Conservation (phyloP, 768 basidiomycete genomes). For the Tubosaeta brunneosetosa region DNA sequence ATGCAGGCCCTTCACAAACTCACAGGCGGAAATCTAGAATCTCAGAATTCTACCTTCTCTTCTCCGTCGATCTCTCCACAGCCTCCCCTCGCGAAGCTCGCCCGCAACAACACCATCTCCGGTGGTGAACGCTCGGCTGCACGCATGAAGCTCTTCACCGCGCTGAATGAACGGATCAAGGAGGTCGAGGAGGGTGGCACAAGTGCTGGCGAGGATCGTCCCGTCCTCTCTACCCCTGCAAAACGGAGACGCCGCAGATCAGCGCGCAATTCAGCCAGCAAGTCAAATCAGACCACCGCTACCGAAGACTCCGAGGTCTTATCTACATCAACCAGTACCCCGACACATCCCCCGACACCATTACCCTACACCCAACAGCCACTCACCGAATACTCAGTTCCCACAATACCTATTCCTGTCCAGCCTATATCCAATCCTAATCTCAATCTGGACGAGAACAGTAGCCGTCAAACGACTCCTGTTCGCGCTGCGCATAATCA, state of each 20-base stretch:
- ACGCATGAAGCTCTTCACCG: slow-evolving; percentile 60
- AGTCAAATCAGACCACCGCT: slow-evolving; percentile 36
- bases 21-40: slow-evolving; percentile 63
- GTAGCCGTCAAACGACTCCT: slow-evolving; percentile 32
- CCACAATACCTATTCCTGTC: slow-evolving; percentile 26
- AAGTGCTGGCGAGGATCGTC: slow-evolving; percentile 55
- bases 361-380: slow-evolving; percentile 38
- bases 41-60: slow-evolving; percentile 50
- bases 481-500: slow-evolving; percentile 36
- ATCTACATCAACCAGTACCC: slow-evolving; percentile 52
- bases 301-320: slow-evolving; percentile 44
- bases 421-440: slow-evolving; percentile 26
- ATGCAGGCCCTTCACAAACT: slow-evolving; percentile 81
- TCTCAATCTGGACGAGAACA: slow-evolving; percentile 28
- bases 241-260: slow-evolving; percentile 59
- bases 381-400: slow-evolving; percentile 26
- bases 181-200: slow-evolving; percentile 61
- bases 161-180: slow-evolving; percentile 53
- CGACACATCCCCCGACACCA: slow-evolving; percentile 49
- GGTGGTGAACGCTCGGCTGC: slow-evolving; percentile 76
- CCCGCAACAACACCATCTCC: slow-evolving; percentile 76
- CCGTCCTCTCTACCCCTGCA: slow-evolving; percentile 38
- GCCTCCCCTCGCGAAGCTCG: slow-evolving; percentile 43
- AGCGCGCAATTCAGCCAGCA: slow-evolving; percentile 32
- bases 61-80: slow-evolving; percentile 48